Percentiles rank a stretch among this genome's conserved stretches.
These are phyloP conservation scores for Zelonia costaricensis DNA, from an alignment of 208 protist species.

Conservation along the genomic window DNA sequence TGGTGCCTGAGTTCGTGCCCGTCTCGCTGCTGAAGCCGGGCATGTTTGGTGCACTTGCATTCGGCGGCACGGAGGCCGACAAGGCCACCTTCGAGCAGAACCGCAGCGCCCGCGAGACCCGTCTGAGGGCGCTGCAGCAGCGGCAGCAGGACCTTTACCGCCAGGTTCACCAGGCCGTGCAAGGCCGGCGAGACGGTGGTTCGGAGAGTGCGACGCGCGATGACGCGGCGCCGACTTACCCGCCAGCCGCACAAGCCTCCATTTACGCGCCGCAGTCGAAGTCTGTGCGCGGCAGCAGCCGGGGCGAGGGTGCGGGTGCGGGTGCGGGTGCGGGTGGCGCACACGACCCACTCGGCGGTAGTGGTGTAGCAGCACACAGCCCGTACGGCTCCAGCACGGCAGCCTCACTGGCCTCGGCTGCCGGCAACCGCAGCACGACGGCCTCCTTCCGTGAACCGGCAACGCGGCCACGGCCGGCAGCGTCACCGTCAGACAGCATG, in stretches of 20 bases:
- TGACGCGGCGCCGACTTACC: neutral
- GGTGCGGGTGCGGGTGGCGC: no score
- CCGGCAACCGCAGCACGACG: neutral
- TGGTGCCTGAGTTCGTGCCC: constrained; percentile 35
- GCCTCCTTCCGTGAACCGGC: neutral
- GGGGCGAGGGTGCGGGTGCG: no score
- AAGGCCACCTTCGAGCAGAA: constrained; percentile 36
- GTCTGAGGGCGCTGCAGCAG: constrained; percentile 38
- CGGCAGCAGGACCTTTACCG: constrained; percentile 51
- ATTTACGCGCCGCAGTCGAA: no score
- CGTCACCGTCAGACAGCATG: neutral
- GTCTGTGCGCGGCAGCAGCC: no score
- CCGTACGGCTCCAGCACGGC: no score
- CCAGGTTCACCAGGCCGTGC: constrained; percentile 27
- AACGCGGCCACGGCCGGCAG: neutral
- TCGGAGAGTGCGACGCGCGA: neutral
- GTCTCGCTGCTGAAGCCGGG: constrained; percentile 28
- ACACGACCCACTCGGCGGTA: no score
- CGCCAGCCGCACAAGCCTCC: no score
- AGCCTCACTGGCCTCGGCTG: neutral
- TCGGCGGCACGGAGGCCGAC: constrained; percentile 42
- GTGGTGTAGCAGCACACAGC: no score
- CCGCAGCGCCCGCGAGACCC: constrained; percentile 37
- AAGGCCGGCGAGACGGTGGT: neutral
- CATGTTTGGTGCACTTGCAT: constrained; percentile 48